These are phyloP conservation scores for Penicillium goetzii DNA, from an alignment of 495 filamentous ascomycete species.

Conservation along the genomic window DNA sequence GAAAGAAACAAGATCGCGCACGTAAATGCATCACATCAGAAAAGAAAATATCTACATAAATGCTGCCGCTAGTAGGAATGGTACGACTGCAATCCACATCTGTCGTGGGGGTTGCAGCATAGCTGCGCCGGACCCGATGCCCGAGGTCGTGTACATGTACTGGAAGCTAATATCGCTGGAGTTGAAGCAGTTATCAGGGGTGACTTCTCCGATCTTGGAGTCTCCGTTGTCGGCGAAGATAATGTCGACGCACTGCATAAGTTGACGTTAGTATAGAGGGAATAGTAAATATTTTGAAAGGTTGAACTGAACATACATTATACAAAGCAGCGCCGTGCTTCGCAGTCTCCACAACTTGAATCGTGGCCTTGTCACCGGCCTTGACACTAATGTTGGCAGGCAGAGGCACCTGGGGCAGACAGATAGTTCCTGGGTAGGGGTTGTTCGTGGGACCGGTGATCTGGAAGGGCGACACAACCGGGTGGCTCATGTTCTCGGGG, in stretches of 20 bases:
- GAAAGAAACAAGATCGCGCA: constrained; percentile 19
- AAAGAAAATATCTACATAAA: constrained; percentile 31
- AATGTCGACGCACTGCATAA: constrained; percentile 82
- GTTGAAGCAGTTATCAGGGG: constrained; percentile 82
- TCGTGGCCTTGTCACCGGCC: constrained; percentile 86
- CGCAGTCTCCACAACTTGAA: constrained; percentile 89
- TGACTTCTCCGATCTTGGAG: constrained; percentile 64
- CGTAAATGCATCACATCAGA: constrained; percentile 25
- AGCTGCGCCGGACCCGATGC: constrained; percentile 55
- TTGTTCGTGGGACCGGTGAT: constrained; percentile 81
- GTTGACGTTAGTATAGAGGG: neutral
- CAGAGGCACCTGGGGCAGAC: constrained; percentile 87
- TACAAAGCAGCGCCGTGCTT: constrained; percentile 88
- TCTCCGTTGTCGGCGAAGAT: constrained; percentile 78
- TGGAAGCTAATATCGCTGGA: constrained; percentile 73
- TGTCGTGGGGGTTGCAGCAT: constrained; percentile 25
- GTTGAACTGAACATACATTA: constrained; percentile 72
- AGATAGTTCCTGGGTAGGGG: constrained; percentile 84
- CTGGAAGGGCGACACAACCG: constrained; percentile 82
- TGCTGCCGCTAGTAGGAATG: constrained; percentile 29
- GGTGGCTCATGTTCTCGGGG: constrained; percentile 86
- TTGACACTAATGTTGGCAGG: constrained; percentile 73
- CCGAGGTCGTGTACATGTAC: constrained; percentile 68
- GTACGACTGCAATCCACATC: constrained; percentile 25
- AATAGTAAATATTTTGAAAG: neutral